Base-by-base conservation (phyloP, 139 green algal genomes). In the Chloropicon primus region DNA sequence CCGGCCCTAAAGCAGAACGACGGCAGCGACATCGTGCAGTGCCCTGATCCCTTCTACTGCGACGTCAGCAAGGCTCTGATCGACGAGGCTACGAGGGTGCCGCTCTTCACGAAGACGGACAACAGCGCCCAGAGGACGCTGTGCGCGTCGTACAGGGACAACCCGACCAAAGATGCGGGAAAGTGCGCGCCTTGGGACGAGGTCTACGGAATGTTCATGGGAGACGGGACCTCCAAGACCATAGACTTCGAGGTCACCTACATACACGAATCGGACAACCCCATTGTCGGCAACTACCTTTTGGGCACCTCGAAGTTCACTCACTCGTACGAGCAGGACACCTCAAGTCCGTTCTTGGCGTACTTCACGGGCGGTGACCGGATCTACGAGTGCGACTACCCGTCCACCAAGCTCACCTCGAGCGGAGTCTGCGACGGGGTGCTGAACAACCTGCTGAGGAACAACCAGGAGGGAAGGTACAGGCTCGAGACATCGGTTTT, bases 391-490 rank as follows among this genome's bases (percentile, higher is more conserved):
- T 82, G 79, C 74, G 25, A 25, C 17, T 75, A 54, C 24, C 53
- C 23, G 54, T n/a, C 21, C 76, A 25, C 28, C 27, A 21, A 28
- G 2, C 74, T 75, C 24, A 76, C 21, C 25, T 17, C 54, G 74
- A 23, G 23, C 2, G 79, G 79, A 2, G 5, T 22, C 2, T 80
- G 53, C 25, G 22, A 26, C 17, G 62, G 53, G 5, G 26, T 72
- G 3, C 53, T 80, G 26, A 26, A 80, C 29, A 26, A 79, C n/a
- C 62, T 79, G 22, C 74, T 82, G 74, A 80, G 75, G 29, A 82
- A 82, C 74, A 82, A 82, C 74, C 74, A 75, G n/a, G 74, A 82
- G 54, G 79, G 79, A 5, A 75, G 79, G 53, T 82, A 74, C 78
- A 27, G 78, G 24, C 72, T 81, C 25, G 74, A 81, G 74, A 77